Evolutionary conservation across 2,329 filamentous ascomycete genomes (phyloP), one percentile per base, ranked within the genome.

Genomic region (Neofusicoccum sp.): DNA sequence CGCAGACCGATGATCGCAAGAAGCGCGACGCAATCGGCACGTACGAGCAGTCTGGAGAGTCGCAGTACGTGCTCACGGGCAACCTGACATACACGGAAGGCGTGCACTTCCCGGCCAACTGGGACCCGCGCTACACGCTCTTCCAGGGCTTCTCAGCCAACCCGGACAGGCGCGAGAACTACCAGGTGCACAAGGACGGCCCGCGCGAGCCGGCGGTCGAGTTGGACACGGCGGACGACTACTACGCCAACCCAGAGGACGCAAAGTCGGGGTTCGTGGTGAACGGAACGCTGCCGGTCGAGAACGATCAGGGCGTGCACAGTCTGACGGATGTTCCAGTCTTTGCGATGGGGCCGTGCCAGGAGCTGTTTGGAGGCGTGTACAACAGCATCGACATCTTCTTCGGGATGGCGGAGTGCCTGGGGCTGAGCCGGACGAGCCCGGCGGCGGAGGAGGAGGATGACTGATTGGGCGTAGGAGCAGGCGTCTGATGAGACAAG

Each of bases 91-190:
- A 93, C 79, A 83, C 82, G 67, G 89, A 89, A 24, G 88, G 88
- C 56, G 81, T 85, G 66, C 84, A 89, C 78, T 96, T 95, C 81
- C 91, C 91, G 20, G 80, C 84, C 64, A 91, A 91, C 79, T 95
- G 91, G 90, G 88, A 91, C 71, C 91, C 91, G 12, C 84, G 91
- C 33, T 95, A 93, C 76, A 89, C 89, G 61, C 85, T 96, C 54
- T 90, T 89, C 60, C 83, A 86, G 41, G 91, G 91, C 56, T 75
- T 91, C 34, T 84, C 81, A 51, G 89, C 89, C 33, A 83, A 84
- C 70, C 91, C 91, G 0, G 91, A 96, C 73, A 85, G 82, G 68
- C 82, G 89, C 24, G 91, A 96, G 79, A 84, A 89, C 76, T 96
- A 87, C 80, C 82, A 82, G 65, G 86, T 93, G 12, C 86, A 86